Percentiles rank a stretch among this genome's conserved stretches.
These are phyloP conservation scores for Taxillus chinensis DNA, from an alignment of 164 flowering plant species.

Conservation along the genomic window DNA sequence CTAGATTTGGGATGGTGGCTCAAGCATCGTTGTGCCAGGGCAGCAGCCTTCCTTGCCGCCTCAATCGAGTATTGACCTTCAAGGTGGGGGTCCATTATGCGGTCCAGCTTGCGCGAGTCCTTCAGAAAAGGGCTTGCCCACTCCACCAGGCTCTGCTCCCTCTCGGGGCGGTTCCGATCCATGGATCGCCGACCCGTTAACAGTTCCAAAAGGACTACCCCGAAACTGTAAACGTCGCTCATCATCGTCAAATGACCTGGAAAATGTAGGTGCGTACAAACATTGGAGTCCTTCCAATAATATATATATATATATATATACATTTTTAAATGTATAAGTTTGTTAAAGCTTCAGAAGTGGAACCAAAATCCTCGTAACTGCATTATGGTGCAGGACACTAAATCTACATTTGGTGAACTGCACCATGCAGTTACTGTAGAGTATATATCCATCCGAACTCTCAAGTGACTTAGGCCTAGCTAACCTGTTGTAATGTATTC, in stretches of 20 bases:
- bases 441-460: too few relatives aligned
- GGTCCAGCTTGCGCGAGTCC: constrained; percentile 41
- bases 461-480: too few relatives aligned
- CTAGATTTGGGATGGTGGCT: constrained; percentile 54
- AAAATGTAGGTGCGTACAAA: constrained; percentile 4
- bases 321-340: too few relatives aligned
- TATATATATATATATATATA: too few relatives aligned
- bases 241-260: constrained; percentile 78
- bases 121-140: constrained; percentile 63
- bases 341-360: too few relatives aligned
- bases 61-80: constrained; percentile 71
- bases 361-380: too few relatives aligned
- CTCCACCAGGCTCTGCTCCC: constrained; percentile 56
- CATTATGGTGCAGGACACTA: too few relatives aligned
- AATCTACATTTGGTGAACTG: too few relatives aligned
- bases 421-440: too few relatives aligned
- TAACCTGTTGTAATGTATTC: constrained; percentile 70
- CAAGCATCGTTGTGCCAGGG: constrained; percentile 65
- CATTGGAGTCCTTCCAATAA: too few relatives aligned
- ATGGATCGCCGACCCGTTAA: constrained; percentile 56
- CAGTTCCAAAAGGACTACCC: constrained; percentile 75
- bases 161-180: constrained; percentile 45
- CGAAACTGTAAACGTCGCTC: constrained; percentile 86
- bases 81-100: constrained; percentile 59
- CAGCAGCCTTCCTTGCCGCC: constrained; percentile 57